phyloP scores from a whole-genome alignment of 148 eudicot genomes.

The Camellia lanceoleosa region DNA sequence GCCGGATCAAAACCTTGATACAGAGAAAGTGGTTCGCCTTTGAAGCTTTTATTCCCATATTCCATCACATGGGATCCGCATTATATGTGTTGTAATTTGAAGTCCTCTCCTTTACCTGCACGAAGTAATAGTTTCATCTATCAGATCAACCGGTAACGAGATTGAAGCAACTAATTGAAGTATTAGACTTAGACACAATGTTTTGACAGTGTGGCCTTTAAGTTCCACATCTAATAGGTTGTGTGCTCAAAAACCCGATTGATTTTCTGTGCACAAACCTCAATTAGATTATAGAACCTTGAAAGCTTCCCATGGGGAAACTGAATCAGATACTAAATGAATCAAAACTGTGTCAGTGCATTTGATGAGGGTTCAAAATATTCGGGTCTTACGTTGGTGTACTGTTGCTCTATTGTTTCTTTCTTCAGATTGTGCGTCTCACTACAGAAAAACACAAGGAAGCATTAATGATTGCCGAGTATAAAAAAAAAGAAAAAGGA shows the following conservation, averaged over 20 bases:
- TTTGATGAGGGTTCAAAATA: background rate
- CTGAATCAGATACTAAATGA: background rate
- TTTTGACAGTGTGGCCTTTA: background rate
- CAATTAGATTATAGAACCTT: background rate
- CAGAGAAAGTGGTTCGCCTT: slow-evolving; percentile 49
- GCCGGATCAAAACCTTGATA: slow-evolving; percentile 54
- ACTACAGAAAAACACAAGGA: slow-evolving; percentile 32
- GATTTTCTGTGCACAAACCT: background rate
- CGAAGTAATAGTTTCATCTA: background rate
- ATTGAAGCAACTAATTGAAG: background rate
- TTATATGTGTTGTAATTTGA: slow-evolving; percentile 60
- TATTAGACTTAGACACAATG: background rate
- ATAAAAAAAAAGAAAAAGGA: background rate
- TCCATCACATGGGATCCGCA: slow-evolving; percentile 87
- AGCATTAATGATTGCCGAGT: background rate
- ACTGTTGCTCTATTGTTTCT: slow-evolving; percentile 72
- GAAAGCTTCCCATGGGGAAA: background rate
- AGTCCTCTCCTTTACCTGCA: slow-evolving; percentile 79
- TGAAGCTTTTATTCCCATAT: slow-evolving; percentile 68
- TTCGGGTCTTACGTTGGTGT: slow-evolving; percentile 43
- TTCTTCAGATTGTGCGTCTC: slow-evolving; percentile 77
- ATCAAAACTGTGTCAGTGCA: background rate
- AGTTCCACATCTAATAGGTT: background rate
- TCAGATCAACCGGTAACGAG: background rate
- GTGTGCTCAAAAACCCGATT: background rate